A percentile compares a stretch with the other conserved stretches of the same genome.
phyloP scores from a whole-genome alignment of 495 filamentous ascomycete genomes.

The Hyaloscypha hepaticicola region DNA sequence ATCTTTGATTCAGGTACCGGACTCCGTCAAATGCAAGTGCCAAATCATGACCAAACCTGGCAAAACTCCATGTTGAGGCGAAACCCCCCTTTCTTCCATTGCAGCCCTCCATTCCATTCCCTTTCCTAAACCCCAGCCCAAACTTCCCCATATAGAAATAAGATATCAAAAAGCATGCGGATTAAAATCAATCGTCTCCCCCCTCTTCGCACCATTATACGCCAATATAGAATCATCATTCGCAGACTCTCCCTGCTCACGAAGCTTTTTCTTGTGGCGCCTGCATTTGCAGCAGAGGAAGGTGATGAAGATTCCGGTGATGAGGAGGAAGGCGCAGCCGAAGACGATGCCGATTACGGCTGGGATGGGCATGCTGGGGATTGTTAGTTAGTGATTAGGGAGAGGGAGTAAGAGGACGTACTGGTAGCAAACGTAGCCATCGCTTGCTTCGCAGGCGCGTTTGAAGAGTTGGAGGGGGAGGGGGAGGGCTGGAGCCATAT shows the following conservation, averaged over 20 bases:
- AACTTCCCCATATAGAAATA: neutral
- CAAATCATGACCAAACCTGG: no score
- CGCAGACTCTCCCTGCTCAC: neutral
- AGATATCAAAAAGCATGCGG: neutral
- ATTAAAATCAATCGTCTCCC: neutral
- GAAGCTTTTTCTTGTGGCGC: neutral
- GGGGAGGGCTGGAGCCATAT: no score
- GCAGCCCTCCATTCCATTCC: neutral
- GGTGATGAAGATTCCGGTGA: neutral
- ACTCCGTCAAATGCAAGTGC: neutral
- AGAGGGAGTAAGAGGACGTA: no score
- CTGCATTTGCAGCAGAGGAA: neutral
- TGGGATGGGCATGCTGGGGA: neutral
- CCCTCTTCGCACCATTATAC: neutral
- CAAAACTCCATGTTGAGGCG: no score
- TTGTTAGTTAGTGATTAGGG: no score
- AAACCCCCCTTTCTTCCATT: neutral
- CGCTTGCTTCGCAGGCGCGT: no score
- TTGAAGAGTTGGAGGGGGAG: no score
- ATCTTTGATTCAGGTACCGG: neutral
- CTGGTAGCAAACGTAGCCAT: no score
- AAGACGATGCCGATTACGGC: neutral
- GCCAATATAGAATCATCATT: neutral
- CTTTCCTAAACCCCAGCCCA: neutral
- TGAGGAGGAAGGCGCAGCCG: neutral